Conservation (phyloP, 1,139 yeast genomes). For the Diutina ranongensis region DNA sequence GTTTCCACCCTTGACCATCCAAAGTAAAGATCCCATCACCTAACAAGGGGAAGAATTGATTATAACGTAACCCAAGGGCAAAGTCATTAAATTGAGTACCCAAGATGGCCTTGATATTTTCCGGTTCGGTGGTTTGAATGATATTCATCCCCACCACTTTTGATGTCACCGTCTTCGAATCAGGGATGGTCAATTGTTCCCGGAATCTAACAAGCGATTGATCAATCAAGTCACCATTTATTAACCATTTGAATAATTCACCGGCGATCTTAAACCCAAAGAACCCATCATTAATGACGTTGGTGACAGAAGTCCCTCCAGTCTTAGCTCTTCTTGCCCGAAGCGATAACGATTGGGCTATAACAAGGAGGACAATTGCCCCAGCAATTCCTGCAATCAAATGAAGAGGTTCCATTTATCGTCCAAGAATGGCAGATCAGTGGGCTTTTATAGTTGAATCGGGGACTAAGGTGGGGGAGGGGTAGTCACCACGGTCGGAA, state of each 20-base stretch:
- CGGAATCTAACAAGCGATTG: too few species aligned
- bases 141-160: conserved; percentile 7
- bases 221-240: neutral
- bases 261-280: neutral
- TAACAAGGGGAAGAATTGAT: conserved; percentile 29
- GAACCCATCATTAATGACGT: neutral
- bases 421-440: too few species aligned
- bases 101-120: conserved; percentile 20
- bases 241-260: neutral
- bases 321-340: neutral
- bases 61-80: conserved; percentile 39
- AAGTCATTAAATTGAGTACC: conserved; percentile 20
- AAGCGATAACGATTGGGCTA: neutral
- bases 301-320: neutral
- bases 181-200: neutral
- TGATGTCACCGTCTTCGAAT: conserved; percentile 12
- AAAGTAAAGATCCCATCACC: conserved; percentile 51
- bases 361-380: neutral
- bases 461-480: too few species aligned
- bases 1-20: conserved; percentile 47
- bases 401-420: too few species aligned
- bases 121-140: conserved; percentile 24
- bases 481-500: too few species aligned
- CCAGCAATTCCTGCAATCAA: too few species aligned
- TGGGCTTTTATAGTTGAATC: too few species aligned